These are phyloP conservation scores for Linnemannia elongata DNA, from an alignment of 192 early-diverging fungal species.

Conservation along the genomic window DNA sequence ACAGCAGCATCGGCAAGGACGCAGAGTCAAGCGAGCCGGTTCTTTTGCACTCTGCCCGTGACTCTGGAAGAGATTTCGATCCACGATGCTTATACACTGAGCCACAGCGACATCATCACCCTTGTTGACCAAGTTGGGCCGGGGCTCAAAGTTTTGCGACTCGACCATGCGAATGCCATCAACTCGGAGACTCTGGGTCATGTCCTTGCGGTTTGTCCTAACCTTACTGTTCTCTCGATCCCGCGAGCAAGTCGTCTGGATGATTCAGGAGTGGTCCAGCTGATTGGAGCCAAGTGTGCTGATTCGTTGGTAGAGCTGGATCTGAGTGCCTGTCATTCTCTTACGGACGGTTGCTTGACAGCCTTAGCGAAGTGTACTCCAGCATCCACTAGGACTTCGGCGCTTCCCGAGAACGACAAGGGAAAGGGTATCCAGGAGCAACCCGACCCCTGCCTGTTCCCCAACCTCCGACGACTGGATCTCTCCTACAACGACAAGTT, in stretches of 20 bases:
- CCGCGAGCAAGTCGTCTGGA: conserved; percentile 39
- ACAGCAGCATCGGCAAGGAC: background rate
- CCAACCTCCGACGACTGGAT: conserved; percentile 38
- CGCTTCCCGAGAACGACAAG: background rate
- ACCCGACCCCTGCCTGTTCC: conserved; percentile 15
- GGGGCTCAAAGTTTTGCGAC: conserved; percentile 11
- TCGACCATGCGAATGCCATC: conserved; percentile 35
- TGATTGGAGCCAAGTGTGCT: conserved; percentile 31
- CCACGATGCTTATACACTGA: conserved; percentile 23
- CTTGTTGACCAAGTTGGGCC: conserved; percentile 29
- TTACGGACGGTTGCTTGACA: conserved; percentile 38
- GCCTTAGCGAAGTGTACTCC: conserved; percentile 13
- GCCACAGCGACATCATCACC: conserved; percentile 23
- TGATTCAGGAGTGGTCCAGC: conserved; percentile 28
- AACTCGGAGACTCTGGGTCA: conserved; percentile 26
- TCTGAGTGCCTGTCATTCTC: conserved; percentile 31
- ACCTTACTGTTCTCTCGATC: conserved; percentile 33
- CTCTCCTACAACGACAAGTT: conserved; percentile 52
- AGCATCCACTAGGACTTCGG: background rate
- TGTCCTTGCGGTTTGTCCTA: conserved; percentile 28
- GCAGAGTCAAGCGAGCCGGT: conserved; percentile 9
- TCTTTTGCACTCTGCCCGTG: conserved; percentile 31
- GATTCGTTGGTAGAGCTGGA: conserved; percentile 30
- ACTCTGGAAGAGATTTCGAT: conserved; percentile 45
- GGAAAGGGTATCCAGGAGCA: conserved; percentile 22